Percentiles rank a stretch among this genome's conserved stretches.
Evolutionary conservation across 2,329 filamentous ascomycete genomes (phyloP).

Genomic region (Sarocladium brachiariae): DNA sequence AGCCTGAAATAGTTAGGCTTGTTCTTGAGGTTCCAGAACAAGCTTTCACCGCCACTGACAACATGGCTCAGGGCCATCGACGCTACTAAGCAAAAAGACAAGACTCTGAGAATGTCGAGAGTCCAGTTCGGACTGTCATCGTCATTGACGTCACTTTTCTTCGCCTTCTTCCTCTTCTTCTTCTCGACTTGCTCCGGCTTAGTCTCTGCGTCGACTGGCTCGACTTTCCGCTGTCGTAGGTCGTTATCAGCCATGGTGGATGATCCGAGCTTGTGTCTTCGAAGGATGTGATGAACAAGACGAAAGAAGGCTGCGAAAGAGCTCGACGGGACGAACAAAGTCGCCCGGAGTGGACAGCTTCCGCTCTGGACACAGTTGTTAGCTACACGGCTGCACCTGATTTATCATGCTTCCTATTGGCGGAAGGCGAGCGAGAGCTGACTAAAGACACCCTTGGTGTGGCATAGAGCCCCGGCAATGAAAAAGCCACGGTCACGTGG

Average conservation of each 20-base stretch:
- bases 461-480: neutral
- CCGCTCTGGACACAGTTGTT: neutral
- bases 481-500: neutral
- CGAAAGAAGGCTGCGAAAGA: neutral
- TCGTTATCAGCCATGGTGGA: conserved; percentile 29
- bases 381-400: neutral
- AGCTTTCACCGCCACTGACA: conserved; percentile 61
- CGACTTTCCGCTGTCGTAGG: conserved; percentile 38
- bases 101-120: conserved; percentile 63
- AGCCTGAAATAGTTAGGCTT: conserved; percentile 54
- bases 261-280: neutral
- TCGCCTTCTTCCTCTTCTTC: conserved; percentile 14
- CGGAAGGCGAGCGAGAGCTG: neutral
- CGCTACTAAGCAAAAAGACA: conserved; percentile 59
- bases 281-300: neutral
- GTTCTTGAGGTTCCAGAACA: conserved; percentile 59
- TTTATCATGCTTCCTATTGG: neutral
- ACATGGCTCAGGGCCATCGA: conserved; percentile 70
- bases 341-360: conserved; percentile 3
- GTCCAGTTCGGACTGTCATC: conserved; percentile 52
- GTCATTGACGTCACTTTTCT: conserved; percentile 39
- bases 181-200: conserved; percentile 2
- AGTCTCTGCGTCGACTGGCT: conserved; percentile 11
- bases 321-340: neutral
- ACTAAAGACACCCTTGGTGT: neutral